Percentiles rank a stretch among this genome's conserved stretches.
These are phyloP conservation scores for Eutypa lata DNA, from an alignment of 2,329 filamentous ascomycete genomes.

Conservation along the genomic window DNA sequence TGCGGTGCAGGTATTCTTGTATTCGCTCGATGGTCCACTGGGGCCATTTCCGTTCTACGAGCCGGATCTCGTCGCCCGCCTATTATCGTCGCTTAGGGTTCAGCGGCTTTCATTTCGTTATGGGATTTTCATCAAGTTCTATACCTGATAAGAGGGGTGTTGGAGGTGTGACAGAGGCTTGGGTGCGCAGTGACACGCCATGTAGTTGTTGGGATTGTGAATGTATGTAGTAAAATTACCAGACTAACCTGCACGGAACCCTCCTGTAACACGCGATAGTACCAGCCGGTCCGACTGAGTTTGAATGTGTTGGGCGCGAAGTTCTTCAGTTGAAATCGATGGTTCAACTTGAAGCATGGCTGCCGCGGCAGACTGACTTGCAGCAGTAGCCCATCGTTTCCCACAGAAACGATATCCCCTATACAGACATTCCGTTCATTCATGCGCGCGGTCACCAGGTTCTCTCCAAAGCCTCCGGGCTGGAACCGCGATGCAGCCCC, in stretches of 20 bases:
- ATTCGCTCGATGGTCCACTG: conserved; percentile 61
- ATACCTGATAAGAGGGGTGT: too few species aligned
- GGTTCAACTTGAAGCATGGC: conserved; percentile 68
- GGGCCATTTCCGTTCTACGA: conserved; percentile 54
- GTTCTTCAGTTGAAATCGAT: conserved; percentile 61
- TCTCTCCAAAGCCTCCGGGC: conserved; percentile 63
- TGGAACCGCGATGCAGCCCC: conserved; percentile 47
- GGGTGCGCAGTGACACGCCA: too few species aligned
- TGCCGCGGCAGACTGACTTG: conserved; percentile 61
- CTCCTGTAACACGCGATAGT: conserved; percentile 58
- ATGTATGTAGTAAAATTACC: neutral
- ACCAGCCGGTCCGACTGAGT: conserved; percentile 61
- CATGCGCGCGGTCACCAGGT: conserved; percentile 54
- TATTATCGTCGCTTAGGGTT: neutral
- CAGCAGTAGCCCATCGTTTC: conserved; percentile 44
- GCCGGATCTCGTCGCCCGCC: conserved; percentile 53
- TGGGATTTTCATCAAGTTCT: too few species aligned
- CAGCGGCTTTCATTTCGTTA: too few species aligned
- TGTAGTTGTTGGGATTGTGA: too few species aligned
- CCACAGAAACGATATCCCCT: conserved; percentile 51
- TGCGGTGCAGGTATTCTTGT: conserved; percentile 60
- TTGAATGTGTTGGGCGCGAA: conserved; percentile 58
- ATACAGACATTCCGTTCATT: conserved; percentile 66
- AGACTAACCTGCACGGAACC: conserved; percentile 42
- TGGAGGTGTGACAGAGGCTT: too few species aligned